These are phyloP conservation scores for Globomyces sp. DNA, from an alignment of 371 early-diverging fungal species.

Conservation along the genomic window DNA sequence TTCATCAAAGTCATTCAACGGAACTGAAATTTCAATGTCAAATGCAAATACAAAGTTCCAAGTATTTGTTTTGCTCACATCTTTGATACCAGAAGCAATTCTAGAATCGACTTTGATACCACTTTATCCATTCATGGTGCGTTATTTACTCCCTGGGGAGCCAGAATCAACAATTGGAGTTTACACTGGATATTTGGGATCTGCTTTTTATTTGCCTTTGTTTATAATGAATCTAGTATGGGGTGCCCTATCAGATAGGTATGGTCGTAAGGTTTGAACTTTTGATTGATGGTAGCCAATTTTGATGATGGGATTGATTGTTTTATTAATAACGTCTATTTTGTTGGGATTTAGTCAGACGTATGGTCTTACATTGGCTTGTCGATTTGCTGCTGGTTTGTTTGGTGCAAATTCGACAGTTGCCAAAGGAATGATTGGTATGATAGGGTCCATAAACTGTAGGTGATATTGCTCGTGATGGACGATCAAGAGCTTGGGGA, in stretches of 20 bases:
- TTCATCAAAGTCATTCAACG: neutral
- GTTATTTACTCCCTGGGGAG: slow-evolving; percentile 17
- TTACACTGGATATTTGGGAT: slow-evolving; percentile 15
- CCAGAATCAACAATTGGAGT: neutral
- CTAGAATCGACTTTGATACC: slow-evolving; percentile 42
- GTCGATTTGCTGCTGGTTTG: slow-evolving; percentile 47
- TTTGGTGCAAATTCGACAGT: slow-evolving; percentile 50
- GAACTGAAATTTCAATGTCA: neutral
- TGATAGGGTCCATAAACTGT: neutral
- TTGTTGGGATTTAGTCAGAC: slow-evolving; percentile 29
- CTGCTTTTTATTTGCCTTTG: slow-evolving; percentile 43
- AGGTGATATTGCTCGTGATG: slow-evolving; percentile 23
- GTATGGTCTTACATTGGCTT: slow-evolving; percentile 27
- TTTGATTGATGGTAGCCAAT: slow-evolving; percentile 24
- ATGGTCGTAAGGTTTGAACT: slow-evolving; percentile 24
- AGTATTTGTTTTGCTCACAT: neutral
- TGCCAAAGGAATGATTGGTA: slow-evolving; percentile 41
- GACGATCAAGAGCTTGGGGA: slow-evolving; percentile 25
- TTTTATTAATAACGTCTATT: slow-evolving; percentile 26
- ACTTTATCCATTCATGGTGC: slow-evolving; percentile 40
- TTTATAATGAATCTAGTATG: slow-evolving; percentile 48
- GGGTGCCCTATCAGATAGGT: slow-evolving; percentile 40
- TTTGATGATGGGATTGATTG: slow-evolving; percentile 33
- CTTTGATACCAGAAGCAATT: slow-evolving; percentile 31
- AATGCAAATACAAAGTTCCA: neutral